Evolutionary conservation across 495 filamentous ascomycete genomes (phyloP), one percentile per base, ranked within the genome.

Genomic region (Zalerion maritima): DNA sequence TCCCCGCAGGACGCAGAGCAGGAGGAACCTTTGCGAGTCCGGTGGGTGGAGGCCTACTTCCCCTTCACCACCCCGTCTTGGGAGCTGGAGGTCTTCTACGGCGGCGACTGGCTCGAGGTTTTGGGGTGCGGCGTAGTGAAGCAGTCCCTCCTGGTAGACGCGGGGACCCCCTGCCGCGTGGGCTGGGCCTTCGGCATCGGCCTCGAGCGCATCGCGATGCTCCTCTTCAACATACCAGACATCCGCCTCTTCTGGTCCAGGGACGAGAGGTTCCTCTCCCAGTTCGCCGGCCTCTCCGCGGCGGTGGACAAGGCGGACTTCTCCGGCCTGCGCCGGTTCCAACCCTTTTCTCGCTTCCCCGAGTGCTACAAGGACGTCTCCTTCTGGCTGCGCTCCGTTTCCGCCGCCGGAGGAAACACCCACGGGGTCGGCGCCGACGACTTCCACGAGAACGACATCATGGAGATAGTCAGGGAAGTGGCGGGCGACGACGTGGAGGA

Each of bases 101-200:
- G 82, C 47, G 84, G 78, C 22, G 77, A 83, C 42, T 97, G 89
- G 89, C 73, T 97, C 4, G 89, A 96, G 56, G 66, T 96, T 4
- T 64, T 97, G 2, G 89, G 91, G 3, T 93, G 81, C 45, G 91
- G 91, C n/a, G 74, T 97, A 11, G 75, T 80, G 26, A 69, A 78
- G 50, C 89, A 97, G 47, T 62, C 75, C 13, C 53, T 97, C 6
- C 67, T 81, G 28, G 69, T 64, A 48, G 73, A 81, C 34, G 85
- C 87, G 2, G 78, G 73, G 26, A 73, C 79, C 11, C 74, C 81
- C 4, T 50, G 68, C 18, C 71, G 82, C 38, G 42, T 93, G 10
- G 87, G 91, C 7, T 97, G 89, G 91, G 91, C 89, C 5, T 97
- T 94, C 45, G 91, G 89, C 14, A 60, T 94, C 9, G 89, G 89